Percentiles rank a stretch among this genome's conserved stretches.
phyloP scores from a whole-genome alignment of 2,329 filamentous ascomycete genomes.

The Talaromyces atroroseus region DNA sequence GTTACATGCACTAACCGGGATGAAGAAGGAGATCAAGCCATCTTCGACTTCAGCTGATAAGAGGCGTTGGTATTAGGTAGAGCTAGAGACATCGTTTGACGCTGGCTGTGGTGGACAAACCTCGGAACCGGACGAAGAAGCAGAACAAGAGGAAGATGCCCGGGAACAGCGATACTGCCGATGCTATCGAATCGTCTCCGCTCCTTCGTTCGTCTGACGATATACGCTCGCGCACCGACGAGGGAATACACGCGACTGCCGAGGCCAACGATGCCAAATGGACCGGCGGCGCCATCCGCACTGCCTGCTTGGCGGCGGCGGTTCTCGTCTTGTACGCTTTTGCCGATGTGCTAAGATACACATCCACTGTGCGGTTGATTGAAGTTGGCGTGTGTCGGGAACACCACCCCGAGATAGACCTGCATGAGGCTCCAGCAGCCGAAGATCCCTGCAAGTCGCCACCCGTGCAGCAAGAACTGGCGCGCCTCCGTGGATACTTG shows the following conservation, averaged over 20 bases:
- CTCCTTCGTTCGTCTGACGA: not conserved
- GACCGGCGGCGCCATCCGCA: not conserved
- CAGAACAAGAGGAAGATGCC: not conserved
- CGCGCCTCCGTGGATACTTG: conserved; percentile 1
- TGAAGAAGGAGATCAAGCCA: too few species aligned
- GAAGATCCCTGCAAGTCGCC: not conserved
- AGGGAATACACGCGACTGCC: not conserved
- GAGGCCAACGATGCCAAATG: not conserved
- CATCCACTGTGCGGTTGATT: conserved; percentile 1
- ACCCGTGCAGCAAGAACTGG: not conserved
- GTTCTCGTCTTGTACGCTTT: conserved; percentile 1
- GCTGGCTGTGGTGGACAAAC: too few species aligned
- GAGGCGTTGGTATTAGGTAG: too few species aligned
- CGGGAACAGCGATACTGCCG: not conserved
- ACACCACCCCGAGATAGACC: not conserved
- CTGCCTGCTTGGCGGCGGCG: not conserved
- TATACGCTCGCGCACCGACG: not conserved
- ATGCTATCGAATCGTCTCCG: not conserved
- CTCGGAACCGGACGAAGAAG: not conserved
- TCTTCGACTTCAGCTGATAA: too few species aligned
- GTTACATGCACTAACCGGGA: too few species aligned
- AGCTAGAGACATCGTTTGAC: too few species aligned
- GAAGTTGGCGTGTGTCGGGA: conserved; percentile 4
- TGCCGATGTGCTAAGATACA: conserved; percentile 4
- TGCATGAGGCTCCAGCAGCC: not conserved